Conservation (phyloP, 164 flowering plant genomes). For the Aristolochia contorta region DNA sequence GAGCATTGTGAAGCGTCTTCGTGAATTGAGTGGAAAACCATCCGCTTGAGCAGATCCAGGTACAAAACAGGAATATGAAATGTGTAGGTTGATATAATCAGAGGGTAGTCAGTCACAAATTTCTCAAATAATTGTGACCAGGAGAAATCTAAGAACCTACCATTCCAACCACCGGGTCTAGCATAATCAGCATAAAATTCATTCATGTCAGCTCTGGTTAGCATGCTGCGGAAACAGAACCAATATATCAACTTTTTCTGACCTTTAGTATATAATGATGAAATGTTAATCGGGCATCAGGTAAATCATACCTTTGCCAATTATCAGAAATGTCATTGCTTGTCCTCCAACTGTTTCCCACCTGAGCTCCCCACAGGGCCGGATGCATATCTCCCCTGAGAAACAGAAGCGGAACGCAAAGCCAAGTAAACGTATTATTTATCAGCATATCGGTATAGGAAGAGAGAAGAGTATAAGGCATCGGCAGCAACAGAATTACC, state of each 20-base stretch:
- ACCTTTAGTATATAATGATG: not conserved
- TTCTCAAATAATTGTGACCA: too few relatives aligned
- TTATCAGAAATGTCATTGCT: conserved; percentile 50
- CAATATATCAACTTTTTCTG: not conserved
- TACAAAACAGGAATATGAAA: too few relatives aligned
- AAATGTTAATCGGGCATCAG: not conserved
- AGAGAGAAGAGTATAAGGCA: too few relatives aligned
- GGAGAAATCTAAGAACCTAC: conserved; percentile 22
- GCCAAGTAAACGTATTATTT: not conserved
- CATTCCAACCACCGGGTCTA: conserved; percentile 94
- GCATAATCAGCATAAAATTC: conserved; percentile 66
- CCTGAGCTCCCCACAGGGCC: conserved; percentile 47
- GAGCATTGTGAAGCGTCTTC: too few relatives aligned
- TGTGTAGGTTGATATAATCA: too few relatives aligned
- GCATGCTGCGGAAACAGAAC: conserved; percentile 40
- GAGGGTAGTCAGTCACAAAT: too few relatives aligned
- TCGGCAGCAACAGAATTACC: too few relatives aligned
- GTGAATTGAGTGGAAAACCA: too few relatives aligned
- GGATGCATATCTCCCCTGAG: conserved; percentile 62
- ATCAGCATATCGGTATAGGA: not conserved
- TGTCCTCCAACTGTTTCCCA: conserved; percentile 77
- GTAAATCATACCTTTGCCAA: conserved; percentile 35
- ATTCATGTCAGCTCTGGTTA: conserved; percentile 66
- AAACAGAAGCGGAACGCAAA: not conserved
- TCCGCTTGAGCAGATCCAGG: too few relatives aligned